Conservation (phyloP, 306 rosid species). For the Clitoria ternatea region DNA sequence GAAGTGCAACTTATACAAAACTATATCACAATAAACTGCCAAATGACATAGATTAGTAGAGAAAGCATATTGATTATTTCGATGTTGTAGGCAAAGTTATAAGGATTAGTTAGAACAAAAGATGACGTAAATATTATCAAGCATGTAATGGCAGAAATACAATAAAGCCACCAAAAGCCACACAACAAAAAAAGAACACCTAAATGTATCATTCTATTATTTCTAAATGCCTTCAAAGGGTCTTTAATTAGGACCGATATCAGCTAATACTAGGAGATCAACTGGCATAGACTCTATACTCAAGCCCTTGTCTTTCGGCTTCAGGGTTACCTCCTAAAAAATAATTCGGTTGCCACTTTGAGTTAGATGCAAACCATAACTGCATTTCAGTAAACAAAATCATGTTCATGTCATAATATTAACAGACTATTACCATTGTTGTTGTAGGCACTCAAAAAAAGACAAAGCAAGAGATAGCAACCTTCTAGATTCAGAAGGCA, state of each 20-base stretch:
- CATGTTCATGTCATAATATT: background rate
- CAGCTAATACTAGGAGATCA: constrained; percentile 54
- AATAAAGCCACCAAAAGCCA: constrained; percentile 2
- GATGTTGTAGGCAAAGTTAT: background rate
- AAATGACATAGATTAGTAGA: background rate
- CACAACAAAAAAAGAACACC: no score
- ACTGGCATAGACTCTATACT: constrained; percentile 43
- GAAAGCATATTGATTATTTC: background rate
- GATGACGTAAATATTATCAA: background rate
- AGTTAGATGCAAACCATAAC: constrained; percentile 72
- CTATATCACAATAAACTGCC: background rate
- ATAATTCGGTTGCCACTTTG: constrained; percentile 48
- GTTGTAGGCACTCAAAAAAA: background rate
- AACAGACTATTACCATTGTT: background rate
- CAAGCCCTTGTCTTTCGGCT: constrained; percentile 48
- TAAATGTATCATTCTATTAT: background rate
- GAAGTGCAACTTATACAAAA: background rate
- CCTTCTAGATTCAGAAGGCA: background rate
- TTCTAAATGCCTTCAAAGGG: constrained; percentile 52
- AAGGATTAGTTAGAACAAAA: background rate
- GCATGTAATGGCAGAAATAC: background rate
- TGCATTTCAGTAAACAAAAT: constrained; percentile 28
- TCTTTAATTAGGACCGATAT: constrained; percentile 47
- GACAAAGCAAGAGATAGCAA: background rate
- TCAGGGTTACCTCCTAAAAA: constrained; percentile 54